Evolutionary conservation across 495 filamentous ascomycete species (phyloP).

Genomic region (Aspergillus taichungensis): DNA sequence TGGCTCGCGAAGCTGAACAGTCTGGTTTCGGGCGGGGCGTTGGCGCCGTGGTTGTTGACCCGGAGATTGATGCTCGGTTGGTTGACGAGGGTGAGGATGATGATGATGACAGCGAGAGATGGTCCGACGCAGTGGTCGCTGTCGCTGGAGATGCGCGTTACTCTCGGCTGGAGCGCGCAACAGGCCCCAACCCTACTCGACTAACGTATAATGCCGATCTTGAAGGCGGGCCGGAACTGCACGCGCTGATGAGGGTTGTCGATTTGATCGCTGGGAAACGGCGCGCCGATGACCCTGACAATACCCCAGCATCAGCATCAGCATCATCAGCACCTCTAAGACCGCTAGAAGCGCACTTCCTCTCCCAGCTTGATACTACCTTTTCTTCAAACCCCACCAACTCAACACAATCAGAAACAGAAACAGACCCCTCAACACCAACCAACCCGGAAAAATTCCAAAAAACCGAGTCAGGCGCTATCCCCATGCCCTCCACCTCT

Average conservation of each 20-base stretch:
- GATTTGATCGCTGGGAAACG: slow-evolving; percentile 74
- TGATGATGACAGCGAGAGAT: slow-evolving; percentile 7
- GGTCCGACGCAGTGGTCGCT: slow-evolving; percentile 48
- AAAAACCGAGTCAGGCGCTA: slow-evolving; percentile 6
- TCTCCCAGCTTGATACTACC: slow-evolving; percentile 15
- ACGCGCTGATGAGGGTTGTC: slow-evolving; percentile 79
- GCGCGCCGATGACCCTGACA: slow-evolving; percentile 14
- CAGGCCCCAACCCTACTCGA: slow-evolving; percentile 22
- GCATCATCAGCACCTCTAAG: slow-evolving; percentile 18
- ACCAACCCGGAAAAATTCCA: slow-evolving; percentile 13
- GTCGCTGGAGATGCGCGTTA: slow-evolving; percentile 75
- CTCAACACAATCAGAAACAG: not conserved
- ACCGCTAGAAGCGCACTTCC: slow-evolving; percentile 29
- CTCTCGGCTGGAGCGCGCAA: slow-evolving; percentile 34
- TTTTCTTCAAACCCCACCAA: not conserved
- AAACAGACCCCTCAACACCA: slow-evolving; percentile 1
- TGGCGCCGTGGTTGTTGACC: slow-evolving; percentile 77
- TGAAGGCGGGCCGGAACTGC: slow-evolving; percentile 66
- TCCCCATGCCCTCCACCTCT: not conserved
- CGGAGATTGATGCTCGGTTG: slow-evolving; percentile 25
- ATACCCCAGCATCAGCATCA: slow-evolving; percentile 3
- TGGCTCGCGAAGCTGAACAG: slow-evolving; percentile 47
- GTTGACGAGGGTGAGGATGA: slow-evolving; percentile 16
- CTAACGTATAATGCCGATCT: slow-evolving; percentile 22
- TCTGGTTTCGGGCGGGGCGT: slow-evolving; percentile 56